Base-by-base conservation (phyloP, 2,329 filamentous ascomycete species). In the Botrytis elliptica region DNA sequence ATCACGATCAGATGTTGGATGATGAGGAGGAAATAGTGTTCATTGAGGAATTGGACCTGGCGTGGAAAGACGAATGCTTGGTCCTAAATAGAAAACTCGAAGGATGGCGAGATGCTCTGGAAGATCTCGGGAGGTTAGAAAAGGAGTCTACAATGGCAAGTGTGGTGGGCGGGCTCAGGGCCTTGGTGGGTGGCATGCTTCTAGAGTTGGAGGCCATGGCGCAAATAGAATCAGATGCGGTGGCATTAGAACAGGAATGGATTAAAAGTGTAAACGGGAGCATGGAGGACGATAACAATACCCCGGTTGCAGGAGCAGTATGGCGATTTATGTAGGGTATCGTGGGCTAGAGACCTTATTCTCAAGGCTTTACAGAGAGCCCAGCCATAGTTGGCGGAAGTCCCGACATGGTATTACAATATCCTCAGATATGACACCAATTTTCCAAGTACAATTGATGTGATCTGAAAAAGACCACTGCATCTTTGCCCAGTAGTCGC, bases 121-220 rank as follows among this genome's bases (percentile, higher is more conserved):
- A 79, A 4, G 83, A 84, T 40, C 78, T 91, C 7, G 85, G 84
- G n/a, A 77, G 77, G 4, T 68, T 70, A 70, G 77, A 74, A 72
- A 74, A 49, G 10, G 75, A 81, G 69, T 81, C 82, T 44, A 87
- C 84, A 74, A 78, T 91, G 72, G 82, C 79, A 36, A 80, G 82
- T 42, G 84, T 89, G 76, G 79, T 91, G 57, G 81, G 80, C 10
- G 85, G 83, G 3, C 88, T 85, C 72, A 80, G 83, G 36, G 79
- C 78, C 25, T 80, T 92, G 63, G 84, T 91, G 20, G 79, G 83
- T 66, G 88, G 86, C 52, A 92, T 92, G 89, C 81, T 90, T 63
- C 83, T 83, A n/a, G 90, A 92, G 83, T 82, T 92, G 75, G 81
- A 81, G n/a, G 75, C 86, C 74, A 92, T 92, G 90, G 85, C 85